Evolutionary conservation across 768 basidiomycete species (phyloP).

Genomic region (Phaffia australis): DNA sequence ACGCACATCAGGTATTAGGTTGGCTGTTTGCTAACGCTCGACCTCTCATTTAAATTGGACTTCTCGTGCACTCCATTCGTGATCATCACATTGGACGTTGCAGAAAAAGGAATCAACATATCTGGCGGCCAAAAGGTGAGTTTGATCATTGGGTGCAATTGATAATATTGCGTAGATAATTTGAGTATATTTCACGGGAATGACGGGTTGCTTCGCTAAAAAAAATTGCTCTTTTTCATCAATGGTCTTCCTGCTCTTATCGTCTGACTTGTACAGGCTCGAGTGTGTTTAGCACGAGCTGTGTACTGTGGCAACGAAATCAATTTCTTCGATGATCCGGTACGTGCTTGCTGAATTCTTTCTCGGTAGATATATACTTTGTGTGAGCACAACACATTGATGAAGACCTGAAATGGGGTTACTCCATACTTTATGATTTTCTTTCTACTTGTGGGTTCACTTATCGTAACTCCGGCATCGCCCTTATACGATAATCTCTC

Average conservation of each 20-base stretch:
- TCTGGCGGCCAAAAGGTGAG: conserved; percentile 31
- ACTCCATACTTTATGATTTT: background rate
- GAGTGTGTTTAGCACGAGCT: conserved; percentile 33
- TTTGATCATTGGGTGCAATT: too few relatives aligned
- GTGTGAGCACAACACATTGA: too few relatives aligned
- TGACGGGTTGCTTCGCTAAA: background rate
- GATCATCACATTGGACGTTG: background rate
- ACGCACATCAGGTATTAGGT: too few relatives aligned
- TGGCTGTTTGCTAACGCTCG: background rate
- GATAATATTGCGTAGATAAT: too few relatives aligned
- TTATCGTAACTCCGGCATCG: background rate
- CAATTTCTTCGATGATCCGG: conserved; percentile 35
- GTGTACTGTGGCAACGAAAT: conserved; percentile 31
- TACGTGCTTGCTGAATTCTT: background rate
- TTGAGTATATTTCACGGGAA: too few relatives aligned
- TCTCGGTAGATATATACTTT: too few relatives aligned
- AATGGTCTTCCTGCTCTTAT: background rate
- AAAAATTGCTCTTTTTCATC: background rate
- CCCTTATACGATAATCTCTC: background rate
- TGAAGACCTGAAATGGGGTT: too few relatives aligned
- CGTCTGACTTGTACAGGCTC: conserved; percentile 26
- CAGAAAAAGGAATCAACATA: conserved; percentile 45
- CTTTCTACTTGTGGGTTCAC: background rate
- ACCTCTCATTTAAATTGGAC: conserved; percentile 23
- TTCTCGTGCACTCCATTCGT: background rate